Evolutionary conservation across 208 protist species (phyloP), one percentile per base, ranked within the genome.

Genomic region (Jaenimonas drosophilae): DNA sequence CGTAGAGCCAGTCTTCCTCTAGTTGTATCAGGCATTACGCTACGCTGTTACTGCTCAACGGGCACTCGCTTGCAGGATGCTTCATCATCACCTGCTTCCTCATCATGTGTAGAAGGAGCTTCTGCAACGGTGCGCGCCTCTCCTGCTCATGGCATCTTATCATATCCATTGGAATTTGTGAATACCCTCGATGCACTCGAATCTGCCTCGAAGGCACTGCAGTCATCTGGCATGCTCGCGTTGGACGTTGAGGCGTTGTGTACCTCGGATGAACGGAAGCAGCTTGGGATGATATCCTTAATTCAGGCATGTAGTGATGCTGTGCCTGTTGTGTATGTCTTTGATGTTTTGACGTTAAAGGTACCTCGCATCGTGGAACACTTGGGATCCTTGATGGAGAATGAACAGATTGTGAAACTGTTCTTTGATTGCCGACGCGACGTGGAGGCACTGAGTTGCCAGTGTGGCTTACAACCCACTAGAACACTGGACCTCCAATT

Each of bases 341-440:
- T 95, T 54, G 87, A 95, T 49, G 72, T 91, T 1, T 60, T 91
- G n/a, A 64, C 70, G 2, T 66, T 95, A 0, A 68, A 64, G 0
- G 30, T 56, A 0, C 46, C 38, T 12, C 23, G 49, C 4, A 76
- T 84, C 58, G 40, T 52, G 9, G 47, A 64, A 1, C 50, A 34
- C 7, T 20, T 85, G 0, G 52, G 51, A 14, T 57, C 69, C 1
- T 16, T 91, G 2, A 48, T 90, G 6, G 27, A 44, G 14, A 54
- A 79, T 29, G 43, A 36, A 2, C 26, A 19, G 6, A 76, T 95
- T 41, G 55, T 56, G 25, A 95, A 88, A 59, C 59, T 83, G 19
- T 81, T 90, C 7, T 95, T 92, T 44, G 87, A 95, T 54, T 95
- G 87, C 52, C 76, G 87, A 3, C 79, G 83, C 23, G 87, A 95